phyloP scores from a whole-genome alignment of 1,284 basidiomycete species.

The Cystobasidiaceae sp. region DNA sequence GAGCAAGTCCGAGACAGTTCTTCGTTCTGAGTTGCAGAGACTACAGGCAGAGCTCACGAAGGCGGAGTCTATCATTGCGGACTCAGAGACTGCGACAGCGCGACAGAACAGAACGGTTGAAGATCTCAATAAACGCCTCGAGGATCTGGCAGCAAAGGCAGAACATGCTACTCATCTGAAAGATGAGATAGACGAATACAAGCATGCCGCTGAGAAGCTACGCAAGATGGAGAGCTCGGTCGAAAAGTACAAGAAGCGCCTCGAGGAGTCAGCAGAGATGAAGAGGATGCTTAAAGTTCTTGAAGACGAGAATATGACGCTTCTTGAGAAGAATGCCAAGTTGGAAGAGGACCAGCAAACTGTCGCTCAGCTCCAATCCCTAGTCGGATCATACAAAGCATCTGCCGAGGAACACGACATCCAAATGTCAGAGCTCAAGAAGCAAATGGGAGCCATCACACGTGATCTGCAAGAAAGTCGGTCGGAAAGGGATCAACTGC shows the following conservation, averaged over 20 bases:
- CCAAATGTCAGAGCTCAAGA: slow-evolving; percentile 60
- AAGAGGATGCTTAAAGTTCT: slow-evolving; percentile 69
- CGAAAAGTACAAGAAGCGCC: slow-evolving; percentile 98
- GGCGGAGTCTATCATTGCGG: slow-evolving; percentile 57
- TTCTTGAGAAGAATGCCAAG: slow-evolving; percentile 83
- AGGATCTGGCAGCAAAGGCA: slow-evolving; percentile 73
- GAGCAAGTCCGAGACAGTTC: slow-evolving; percentile 32
- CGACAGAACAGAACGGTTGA: slow-evolving; percentile 63
- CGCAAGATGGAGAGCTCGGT: slow-evolving; percentile 95
- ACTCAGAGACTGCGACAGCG: slow-evolving; percentile 71
- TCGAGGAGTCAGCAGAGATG: slow-evolving; percentile 86
- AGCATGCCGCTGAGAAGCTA: slow-evolving; percentile 68
- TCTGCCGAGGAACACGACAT: slow-evolving; percentile 77
- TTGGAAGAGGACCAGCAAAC: slow-evolving; percentile 87
- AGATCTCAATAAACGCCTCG: slow-evolving; percentile 61
- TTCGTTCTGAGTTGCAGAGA: slow-evolving; percentile 72
- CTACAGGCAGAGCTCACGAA: slow-evolving; percentile 72
- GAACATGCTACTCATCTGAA: slow-evolving; percentile 73
- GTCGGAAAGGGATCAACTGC: slow-evolving; percentile 48
- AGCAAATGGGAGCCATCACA: slow-evolving; percentile 62
- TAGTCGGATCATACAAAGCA: slow-evolving; percentile 86
- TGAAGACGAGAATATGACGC: slow-evolving; percentile 84
- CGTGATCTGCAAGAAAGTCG: slow-evolving; percentile 70
- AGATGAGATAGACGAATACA: slow-evolving; percentile 87
- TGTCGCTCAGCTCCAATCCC: slow-evolving; percentile 74